phyloP scores from a whole-genome alignment of 768 basidiomycete species.

The Polyporus arcularius region DNA sequence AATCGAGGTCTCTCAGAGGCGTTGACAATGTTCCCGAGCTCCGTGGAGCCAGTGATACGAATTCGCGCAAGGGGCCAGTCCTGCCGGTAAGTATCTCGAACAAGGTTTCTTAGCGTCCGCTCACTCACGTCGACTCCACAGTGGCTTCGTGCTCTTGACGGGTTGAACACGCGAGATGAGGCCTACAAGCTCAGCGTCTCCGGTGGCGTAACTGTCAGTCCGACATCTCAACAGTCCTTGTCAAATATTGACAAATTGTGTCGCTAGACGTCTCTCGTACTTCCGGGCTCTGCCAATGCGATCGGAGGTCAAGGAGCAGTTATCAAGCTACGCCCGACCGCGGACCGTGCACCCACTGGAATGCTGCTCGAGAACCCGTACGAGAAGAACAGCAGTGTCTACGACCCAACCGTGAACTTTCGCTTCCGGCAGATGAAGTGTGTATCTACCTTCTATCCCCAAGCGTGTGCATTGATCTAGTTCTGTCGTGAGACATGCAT shows the following conservation, averaged over 20 bases:
- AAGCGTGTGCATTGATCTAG: no score
- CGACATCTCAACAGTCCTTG: no score
- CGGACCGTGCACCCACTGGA: constrained; percentile 67
- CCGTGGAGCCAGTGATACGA: constrained; percentile 41
- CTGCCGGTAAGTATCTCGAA: constrained; percentile 21
- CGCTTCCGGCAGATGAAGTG: constrained; percentile 82
- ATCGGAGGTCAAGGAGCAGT: constrained; percentile 74
- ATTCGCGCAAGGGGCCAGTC: constrained; percentile 41
- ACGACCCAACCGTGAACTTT: constrained; percentile 46
- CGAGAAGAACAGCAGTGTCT: constrained; percentile 52
- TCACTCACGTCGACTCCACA: not conserved
- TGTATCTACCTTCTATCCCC: constrained; percentile 18
- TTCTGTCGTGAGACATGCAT: constrained; percentile 6
- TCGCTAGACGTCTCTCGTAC: constrained; percentile 55
- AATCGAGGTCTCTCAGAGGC: not conserved
- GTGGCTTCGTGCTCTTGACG: constrained; percentile 77
- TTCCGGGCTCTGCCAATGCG: constrained; percentile 64
- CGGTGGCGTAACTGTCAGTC: constrained; percentile 67
- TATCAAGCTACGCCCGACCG: constrained; percentile 78
- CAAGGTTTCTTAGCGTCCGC: constrained; percentile 15
- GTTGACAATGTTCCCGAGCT: constrained; percentile 24
- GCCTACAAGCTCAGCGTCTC: constrained; percentile 69
- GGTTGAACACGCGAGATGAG: constrained; percentile 78
- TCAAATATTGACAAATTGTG: not conserved
- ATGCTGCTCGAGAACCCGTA: constrained; percentile 80